Percentiles rank a stretch among this genome's conserved stretches.
Evolutionary conservation across 2,329 filamentous ascomycete species (phyloP).

Genomic region (Keithomyces neogunnii): DNA sequence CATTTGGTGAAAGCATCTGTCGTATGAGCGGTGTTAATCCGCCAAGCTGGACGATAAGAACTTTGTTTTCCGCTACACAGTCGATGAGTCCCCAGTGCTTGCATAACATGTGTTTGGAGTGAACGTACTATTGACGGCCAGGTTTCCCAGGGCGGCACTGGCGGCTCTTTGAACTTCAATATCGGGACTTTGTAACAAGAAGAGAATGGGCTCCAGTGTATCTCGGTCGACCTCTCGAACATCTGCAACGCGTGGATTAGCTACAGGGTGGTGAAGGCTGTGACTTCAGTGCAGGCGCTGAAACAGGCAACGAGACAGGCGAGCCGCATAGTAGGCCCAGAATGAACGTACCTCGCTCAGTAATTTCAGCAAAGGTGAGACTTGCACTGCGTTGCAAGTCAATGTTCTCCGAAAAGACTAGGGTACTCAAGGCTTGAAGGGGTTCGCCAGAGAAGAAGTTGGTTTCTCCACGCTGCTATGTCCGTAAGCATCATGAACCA

Average conservation of each 20-base stretch:
- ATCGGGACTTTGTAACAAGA: slow-evolving; percentile 87
- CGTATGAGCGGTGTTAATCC: slow-evolving; percentile 86
- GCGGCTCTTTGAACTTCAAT: slow-evolving; percentile 96
- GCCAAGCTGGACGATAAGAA: slow-evolving; percentile 86
- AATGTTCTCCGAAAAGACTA: slow-evolving; percentile 98
- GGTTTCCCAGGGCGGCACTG: slow-evolving; percentile 89
- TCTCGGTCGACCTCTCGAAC: slow-evolving; percentile 91
- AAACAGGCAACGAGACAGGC: not conserved
- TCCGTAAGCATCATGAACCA: slow-evolving; percentile 1
- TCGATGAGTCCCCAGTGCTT: slow-evolving; percentile 28
- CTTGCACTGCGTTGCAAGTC: slow-evolving; percentile 95
- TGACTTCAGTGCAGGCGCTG: not conserved
- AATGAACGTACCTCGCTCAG: slow-evolving; percentile 71
- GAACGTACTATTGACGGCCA: slow-evolving; percentile 86
- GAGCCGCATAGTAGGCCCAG: not conserved
- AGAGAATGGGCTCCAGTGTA: slow-evolving; percentile 92
- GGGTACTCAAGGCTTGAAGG: slow-evolving; percentile 82
- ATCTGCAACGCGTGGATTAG: slow-evolving; percentile 47
- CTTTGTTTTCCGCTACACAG: slow-evolving; percentile 83
- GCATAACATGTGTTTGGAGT: not conserved
- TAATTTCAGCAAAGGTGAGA: slow-evolving; percentile 97
- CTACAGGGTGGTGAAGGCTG: not conserved
- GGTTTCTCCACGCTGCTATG: slow-evolving; percentile 74
- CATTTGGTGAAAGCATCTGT: slow-evolving; percentile 96
- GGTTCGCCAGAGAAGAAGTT: slow-evolving; percentile 98